These are phyloP conservation scores for Carex arenaria DNA, from an alignment of 202 grass and related monocot genomes.

Conservation along the genomic window DNA sequence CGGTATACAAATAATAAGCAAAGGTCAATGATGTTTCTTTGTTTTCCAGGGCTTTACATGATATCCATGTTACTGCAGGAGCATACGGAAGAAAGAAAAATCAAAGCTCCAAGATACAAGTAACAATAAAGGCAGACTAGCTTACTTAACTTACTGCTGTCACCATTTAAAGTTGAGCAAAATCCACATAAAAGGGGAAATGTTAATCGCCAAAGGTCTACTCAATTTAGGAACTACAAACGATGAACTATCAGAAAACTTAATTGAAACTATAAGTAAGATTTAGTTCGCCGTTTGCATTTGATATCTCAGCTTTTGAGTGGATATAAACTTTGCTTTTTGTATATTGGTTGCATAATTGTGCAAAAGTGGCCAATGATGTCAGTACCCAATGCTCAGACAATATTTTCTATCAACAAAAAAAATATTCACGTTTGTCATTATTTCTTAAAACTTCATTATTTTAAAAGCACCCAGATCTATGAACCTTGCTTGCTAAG, in stretches of 20 bases:
- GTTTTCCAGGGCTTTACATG: background rate
- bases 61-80: background rate
- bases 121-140: background rate
- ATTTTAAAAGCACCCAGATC: background rate
- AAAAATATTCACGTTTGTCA: background rate
- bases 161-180: background rate
- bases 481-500: background rate
- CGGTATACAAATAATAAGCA: background rate
- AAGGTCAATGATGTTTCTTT: background rate
- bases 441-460: background rate
- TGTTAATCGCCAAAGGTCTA: background rate
- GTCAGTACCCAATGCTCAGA: background rate
- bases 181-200: background rate
- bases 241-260: background rate
- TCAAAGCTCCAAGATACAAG: background rate
- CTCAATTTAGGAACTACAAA: background rate
- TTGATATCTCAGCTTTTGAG: background rate
- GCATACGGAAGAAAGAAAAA: background rate
- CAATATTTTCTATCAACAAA: background rate
- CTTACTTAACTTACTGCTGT: constrained; percentile 5
- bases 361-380: background rate
- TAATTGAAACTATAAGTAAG: background rate
- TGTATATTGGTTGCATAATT: background rate
- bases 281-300: background rate
- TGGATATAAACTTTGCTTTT: background rate